Evolutionary conservation across 164 flowering plant species (phyloP).

Genomic region (Nymphaea colorata): DNA sequence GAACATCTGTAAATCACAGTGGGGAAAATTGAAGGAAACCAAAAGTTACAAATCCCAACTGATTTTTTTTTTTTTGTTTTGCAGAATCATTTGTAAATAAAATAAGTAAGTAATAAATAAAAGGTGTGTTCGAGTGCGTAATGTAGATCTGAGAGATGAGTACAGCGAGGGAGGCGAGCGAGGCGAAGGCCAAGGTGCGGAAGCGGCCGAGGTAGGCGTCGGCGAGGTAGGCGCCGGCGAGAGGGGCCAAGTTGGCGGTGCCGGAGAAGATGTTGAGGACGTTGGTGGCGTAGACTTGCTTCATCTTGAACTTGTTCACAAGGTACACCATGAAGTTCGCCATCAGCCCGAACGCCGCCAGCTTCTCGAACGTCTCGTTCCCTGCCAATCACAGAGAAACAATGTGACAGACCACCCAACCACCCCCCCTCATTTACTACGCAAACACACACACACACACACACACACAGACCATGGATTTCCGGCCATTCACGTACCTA

Average conservation of each 20-base stretch:
- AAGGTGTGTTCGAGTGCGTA: too few relatives aligned
- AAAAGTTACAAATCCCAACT: too few relatives aligned
- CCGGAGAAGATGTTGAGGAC: constrained; percentile 52
- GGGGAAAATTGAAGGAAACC: too few relatives aligned
- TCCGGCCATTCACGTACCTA: constrained; percentile 1
- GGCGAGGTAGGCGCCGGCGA: constrained; percentile 56
- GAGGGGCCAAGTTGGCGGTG: constrained; percentile 34
- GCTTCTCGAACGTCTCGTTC: constrained; percentile 77
- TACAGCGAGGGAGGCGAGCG: constrained; percentile 51
- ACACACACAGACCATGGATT: too few relatives aligned
- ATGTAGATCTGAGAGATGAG: neutral
- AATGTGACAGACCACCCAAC: neutral
- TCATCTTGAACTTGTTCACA: constrained; percentile 38
- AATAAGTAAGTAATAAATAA: too few relatives aligned
- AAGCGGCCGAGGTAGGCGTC: constrained; percentile 67
- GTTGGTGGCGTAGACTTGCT: constrained; percentile 37
- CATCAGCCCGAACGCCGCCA: constrained; percentile 49
- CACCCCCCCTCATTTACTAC: neutral
- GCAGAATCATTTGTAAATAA: too few relatives aligned
- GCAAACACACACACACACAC: neutral
- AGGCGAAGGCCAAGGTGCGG: constrained; percentile 39
- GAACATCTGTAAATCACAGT: too few relatives aligned
- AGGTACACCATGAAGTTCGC: constrained; percentile 64
- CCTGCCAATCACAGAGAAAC: constrained; percentile 24
- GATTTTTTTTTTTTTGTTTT: too few relatives aligned